These are phyloP conservation scores for Neurospora africana DNA, from an alignment of 495 filamentous ascomycete genomes.

Conservation along the genomic window DNA sequence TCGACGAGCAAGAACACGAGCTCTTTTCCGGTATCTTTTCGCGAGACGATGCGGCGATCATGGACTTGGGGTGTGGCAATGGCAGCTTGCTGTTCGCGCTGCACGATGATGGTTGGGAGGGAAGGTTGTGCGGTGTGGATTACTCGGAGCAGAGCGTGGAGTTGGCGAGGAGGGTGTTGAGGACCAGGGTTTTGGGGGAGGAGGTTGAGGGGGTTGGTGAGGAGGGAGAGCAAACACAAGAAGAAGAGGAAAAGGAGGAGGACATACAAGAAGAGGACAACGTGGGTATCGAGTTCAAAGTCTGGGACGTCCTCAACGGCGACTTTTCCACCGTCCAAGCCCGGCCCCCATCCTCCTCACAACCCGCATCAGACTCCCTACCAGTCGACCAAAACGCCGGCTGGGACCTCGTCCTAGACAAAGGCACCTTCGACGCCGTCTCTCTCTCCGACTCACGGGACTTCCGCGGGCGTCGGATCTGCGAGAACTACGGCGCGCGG, in stretches of 20 bases:
- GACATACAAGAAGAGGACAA: not conserved
- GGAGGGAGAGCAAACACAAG: constrained; percentile 9
- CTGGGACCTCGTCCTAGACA: constrained; percentile 87
- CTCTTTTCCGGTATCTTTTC: constrained; percentile 3
- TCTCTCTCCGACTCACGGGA: constrained; percentile 56
- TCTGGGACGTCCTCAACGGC: constrained; percentile 65
- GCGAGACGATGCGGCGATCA: constrained; percentile 31
- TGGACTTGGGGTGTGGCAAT: constrained; percentile 83
- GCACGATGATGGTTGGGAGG: constrained; percentile 44
- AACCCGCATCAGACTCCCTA: too few species aligned
- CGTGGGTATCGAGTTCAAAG: constrained; percentile 47
- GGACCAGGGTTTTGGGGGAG: constrained; percentile 19
- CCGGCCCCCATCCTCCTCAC: not conserved
- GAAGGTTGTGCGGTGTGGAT: constrained; percentile 73
- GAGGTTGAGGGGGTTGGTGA: constrained; percentile 9
- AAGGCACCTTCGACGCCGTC: constrained; percentile 95
- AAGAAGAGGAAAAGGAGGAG: constrained; percentile 4
- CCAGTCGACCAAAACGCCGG: constrained; percentile 27
- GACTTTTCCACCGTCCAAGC: constrained; percentile 14
- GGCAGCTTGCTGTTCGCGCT: constrained; percentile 77
- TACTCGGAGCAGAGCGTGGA: constrained; percentile 65
- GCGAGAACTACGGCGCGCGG: constrained; percentile 61
- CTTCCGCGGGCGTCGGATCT: constrained; percentile 41
- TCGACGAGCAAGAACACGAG: constrained; percentile 29
- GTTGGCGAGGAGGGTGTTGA: constrained; percentile 48